These are phyloP conservation scores for Suillus ampliporus DNA, from an alignment of 768 basidiomycete species.

Conservation along the genomic window DNA sequence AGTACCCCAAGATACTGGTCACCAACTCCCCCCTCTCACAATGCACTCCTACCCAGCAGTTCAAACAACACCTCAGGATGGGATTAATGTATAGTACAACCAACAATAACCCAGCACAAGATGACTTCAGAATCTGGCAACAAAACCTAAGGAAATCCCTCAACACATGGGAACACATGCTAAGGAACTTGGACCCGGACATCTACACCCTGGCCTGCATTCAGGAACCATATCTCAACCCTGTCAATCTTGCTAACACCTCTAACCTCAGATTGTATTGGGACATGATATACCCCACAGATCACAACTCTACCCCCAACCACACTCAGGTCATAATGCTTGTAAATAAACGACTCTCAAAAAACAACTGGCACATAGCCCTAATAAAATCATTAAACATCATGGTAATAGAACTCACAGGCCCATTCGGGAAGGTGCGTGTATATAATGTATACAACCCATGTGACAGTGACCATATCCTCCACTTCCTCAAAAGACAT, in stretches of 20 bases:
- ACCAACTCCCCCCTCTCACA: too few species aligned
- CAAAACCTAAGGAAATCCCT: too few species aligned
- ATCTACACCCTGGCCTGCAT: conserved; percentile 35
- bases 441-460: conserved; percentile 30
- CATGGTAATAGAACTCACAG: conserved; percentile 34
- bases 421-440: too few species aligned
- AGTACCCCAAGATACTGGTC: too few species aligned
- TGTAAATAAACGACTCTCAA: conserved; percentile 12
- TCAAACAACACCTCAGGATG: conserved; percentile 14
- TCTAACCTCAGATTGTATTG: conserved; percentile 22
- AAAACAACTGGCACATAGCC: conserved; percentile 22
- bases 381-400: conserved; percentile 37
- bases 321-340: conserved; percentile 18
- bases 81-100: too few species aligned
- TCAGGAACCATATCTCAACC: conserved; percentile 45
- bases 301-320: too few species aligned
- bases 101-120: conserved; percentile 8
- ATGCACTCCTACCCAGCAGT: too few species aligned
- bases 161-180: too few species aligned
- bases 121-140: conserved; percentile 16
- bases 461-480: too few species aligned
- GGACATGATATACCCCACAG: conserved; percentile 30
- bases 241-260: conserved; percentile 13
- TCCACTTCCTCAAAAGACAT: too few species aligned
- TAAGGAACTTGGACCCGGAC: conserved; percentile 7